Percentiles rank a stretch among this genome's conserved stretches.
Conservation (phyloP, 768 basidiomycete species). For the Leccinum incarnatum region DNA sequence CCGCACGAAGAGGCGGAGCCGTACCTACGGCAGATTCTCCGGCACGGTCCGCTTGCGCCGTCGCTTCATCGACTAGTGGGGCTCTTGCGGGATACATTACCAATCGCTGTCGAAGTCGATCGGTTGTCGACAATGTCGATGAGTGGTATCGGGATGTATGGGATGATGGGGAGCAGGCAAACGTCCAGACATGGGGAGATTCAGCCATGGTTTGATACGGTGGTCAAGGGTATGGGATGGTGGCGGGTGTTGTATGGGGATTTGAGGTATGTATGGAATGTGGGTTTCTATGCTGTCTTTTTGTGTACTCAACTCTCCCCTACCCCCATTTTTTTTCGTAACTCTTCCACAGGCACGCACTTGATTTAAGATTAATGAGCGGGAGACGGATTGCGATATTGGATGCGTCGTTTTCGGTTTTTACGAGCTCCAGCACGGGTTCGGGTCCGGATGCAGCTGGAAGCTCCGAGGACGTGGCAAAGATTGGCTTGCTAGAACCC, state of each 20-base stretch:
- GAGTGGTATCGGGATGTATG: conserved; percentile 13
- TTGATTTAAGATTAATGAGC: conserved; percentile 77
- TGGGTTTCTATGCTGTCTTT: neutral
- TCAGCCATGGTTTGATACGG: conserved; percentile 51
- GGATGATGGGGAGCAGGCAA: neutral
- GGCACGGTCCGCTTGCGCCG: conserved; percentile 61
- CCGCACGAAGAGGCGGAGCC: conserved; percentile 81
- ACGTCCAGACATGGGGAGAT: neutral
- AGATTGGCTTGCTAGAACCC: conserved; percentile 45
- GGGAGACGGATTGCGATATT: conserved; percentile 64
- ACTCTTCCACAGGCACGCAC: conserved; percentile 55
- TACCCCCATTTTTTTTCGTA: neutral
- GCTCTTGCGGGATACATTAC: conserved; percentile 72
- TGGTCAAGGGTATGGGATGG: conserved; percentile 81
- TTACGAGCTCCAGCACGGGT: conserved; percentile 10
- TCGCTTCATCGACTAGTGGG: conserved; percentile 66
- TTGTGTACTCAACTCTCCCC: neutral
- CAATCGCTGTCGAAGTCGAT: conserved; percentile 72
- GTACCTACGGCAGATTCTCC: conserved; percentile 68
- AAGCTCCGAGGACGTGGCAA: neutral
- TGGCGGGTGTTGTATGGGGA: conserved; percentile 73
- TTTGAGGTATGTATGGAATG: conserved; percentile 43
- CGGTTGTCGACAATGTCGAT: conserved; percentile 39
- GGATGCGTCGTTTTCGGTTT: conserved; percentile 70
- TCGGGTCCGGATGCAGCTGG: neutral